These are phyloP conservation scores for Sordariomycetes sp. DNA, from an alignment of 2,329 filamentous ascomycete genomes.

Conservation along the genomic window DNA sequence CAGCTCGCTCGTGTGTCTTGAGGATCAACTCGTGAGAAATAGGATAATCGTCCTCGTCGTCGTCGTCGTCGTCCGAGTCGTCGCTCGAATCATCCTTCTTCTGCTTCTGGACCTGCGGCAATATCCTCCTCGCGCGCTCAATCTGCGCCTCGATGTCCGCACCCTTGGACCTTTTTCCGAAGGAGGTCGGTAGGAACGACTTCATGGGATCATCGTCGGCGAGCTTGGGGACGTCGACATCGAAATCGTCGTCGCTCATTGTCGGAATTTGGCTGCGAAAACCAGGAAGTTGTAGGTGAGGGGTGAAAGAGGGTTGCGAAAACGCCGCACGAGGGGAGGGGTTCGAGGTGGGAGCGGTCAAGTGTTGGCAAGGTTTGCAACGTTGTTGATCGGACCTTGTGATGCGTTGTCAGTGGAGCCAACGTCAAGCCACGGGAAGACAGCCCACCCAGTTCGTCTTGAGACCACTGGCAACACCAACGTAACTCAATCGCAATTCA, in stretches of 20 bases:
- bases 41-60: slow-evolving; percentile 82
- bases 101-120: slow-evolving; percentile 14
- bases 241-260: slow-evolving; percentile 53
- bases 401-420: background rate
- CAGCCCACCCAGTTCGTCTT: too few species aligned
- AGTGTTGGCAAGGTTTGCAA: too few species aligned
- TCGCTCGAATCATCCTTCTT: slow-evolving; percentile 33
- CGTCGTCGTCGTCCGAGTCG: slow-evolving; percentile 44
- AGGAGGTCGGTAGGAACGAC: slow-evolving; percentile 70
- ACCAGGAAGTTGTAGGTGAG: slow-evolving; percentile 6
- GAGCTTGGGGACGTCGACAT: slow-evolving; percentile 44
- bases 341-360: background rate
- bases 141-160: slow-evolving; percentile 74
- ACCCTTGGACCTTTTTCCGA: slow-evolving; percentile 72
- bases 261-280: slow-evolving; percentile 9
- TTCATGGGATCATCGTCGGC: slow-evolving; percentile 61
- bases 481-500: too few species aligned
- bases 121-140: slow-evolving; percentile 59
- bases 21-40: slow-evolving; percentile 87
- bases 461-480: too few species aligned
- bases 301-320: too few species aligned
- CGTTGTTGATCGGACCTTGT: background rate
- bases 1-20: slow-evolving; percentile 82
- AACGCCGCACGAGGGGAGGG: too few species aligned
- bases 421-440: too few species aligned